Evolutionary conservation across 1,139 yeast species (phyloP), one percentile per base, ranked within the genome.

Genomic region (Candida dubliniensis): DNA sequence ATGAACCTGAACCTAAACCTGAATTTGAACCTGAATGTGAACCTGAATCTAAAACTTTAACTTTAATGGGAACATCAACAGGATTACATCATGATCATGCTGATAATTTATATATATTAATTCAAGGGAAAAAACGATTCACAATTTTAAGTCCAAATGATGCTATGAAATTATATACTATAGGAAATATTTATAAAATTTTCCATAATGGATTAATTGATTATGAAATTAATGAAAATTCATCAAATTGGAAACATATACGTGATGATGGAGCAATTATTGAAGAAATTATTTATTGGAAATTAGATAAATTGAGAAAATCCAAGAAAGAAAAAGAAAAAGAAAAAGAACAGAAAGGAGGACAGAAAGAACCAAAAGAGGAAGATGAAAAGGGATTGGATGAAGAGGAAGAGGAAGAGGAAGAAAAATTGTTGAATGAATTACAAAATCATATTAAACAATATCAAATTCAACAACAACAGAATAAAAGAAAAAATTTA

Each of bases 51-150:
- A n/a, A n/a, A n/a, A n/a, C n/a, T n/a, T n/a, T n/a, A n/a, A n/a
- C n/a, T n/a, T n/a, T n/a, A n/a, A n/a, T n/a, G n/a, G 86, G 85
- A 1, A 69, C 82, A 0, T 82, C 89, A 0, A 82, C 90, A 0
- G 93, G 93, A 0, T 63, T 85, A n/a, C 93, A 85, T 54, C 93
- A 85, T 58, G 93, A 85, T 57, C 90, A 84, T 60, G 87, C 91
- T 0, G 90, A 84, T 57, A 85, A 85, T 55, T 64, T 84, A 34
- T 85, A 85, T 58, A 66, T 84, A 2, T 74, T 85, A 1, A 58
- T 81, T 1, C 64, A 73, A 26, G 93, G 91, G 0, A 57, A 58
- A n/a, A 85, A 85, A 55, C 59, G 89, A 48, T 84, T 85, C 58
- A 83, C 90, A 0, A 52, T 85, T 3, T 82, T 73, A 55, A 69